phyloP scores from a whole-genome alignment of 1,139 yeast genomes.

The Spathaspora sp. region DNA sequence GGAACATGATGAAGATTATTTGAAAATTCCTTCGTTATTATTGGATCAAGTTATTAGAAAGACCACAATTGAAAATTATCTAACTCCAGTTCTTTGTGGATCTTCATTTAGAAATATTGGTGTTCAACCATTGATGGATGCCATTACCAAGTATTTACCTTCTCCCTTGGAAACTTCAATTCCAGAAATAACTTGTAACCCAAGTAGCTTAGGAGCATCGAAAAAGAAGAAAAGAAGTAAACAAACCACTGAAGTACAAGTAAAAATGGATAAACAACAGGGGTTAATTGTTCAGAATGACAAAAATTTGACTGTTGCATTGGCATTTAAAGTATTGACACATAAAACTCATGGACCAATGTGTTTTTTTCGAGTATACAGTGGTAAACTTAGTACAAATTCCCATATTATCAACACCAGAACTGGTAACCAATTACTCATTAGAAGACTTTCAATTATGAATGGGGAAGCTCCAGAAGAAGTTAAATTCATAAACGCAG shows the following conservation, averaged over 20 bases:
- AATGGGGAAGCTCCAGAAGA: slow-evolving; percentile 86
- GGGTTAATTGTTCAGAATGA: slow-evolving; percentile 58
- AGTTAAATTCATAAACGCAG: slow-evolving; percentile 60
- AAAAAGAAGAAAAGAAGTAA: slow-evolving; percentile 13
- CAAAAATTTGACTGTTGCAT: slow-evolving; percentile 64
- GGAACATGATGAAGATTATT: slow-evolving; percentile 68
- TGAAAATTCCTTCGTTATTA: slow-evolving; percentile 53
- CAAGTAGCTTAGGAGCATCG: slow-evolving; percentile 11
- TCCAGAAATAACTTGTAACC: slow-evolving; percentile 49
- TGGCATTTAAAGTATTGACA: slow-evolving; percentile 88
- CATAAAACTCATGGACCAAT: slow-evolving; percentile 82
- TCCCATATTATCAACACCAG: slow-evolving; percentile 65
- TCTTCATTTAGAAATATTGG: slow-evolving; percentile 92
- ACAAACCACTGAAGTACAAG: slow-evolving; percentile 10
- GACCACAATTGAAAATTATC: slow-evolving; percentile 56
- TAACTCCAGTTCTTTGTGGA: slow-evolving; percentile 88
- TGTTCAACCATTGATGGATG: slow-evolving; percentile 90
- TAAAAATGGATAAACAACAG: slow-evolving; percentile 33
- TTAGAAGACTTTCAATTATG: slow-evolving; percentile 75
- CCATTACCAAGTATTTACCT: slow-evolving; percentile 74
- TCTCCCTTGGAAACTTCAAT: slow-evolving; percentile 66
- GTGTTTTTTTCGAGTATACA: slow-evolving; percentile 85
- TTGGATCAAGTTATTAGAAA: slow-evolving; percentile 60
- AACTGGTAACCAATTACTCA: slow-evolving; percentile 63
- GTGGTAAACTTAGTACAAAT: slow-evolving; percentile 69